Percentiles rank a stretch among this genome's conserved stretches.
Evolutionary conservation across 2,329 filamentous ascomycete genomes (phyloP).

Genomic region (Dothidotthia symphoricarpi): DNA sequence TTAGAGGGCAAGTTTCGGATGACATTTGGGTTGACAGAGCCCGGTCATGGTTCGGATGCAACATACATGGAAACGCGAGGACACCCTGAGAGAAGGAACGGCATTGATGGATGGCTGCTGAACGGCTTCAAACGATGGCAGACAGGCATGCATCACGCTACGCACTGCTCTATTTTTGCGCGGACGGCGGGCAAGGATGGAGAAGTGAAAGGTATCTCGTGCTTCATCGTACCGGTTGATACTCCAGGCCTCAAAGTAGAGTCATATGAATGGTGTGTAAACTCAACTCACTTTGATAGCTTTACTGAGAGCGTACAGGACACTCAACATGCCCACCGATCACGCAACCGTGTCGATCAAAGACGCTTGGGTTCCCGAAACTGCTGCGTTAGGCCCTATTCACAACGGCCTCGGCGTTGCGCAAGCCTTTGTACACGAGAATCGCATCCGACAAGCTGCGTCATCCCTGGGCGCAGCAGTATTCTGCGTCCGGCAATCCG

Average conservation of each 20-base stretch:
- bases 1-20: constrained; percentile 55
- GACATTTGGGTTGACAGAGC: constrained; percentile 63
- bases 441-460: constrained; percentile 64
- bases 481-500: constrained; percentile 59
- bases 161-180: constrained; percentile 62
- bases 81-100: constrained; percentile 45
- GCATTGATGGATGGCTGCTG: constrained; percentile 52
- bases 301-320: constrained; percentile 41
- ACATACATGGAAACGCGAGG: constrained; percentile 61
- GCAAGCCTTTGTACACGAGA: constrained; percentile 66
- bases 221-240: constrained; percentile 57
- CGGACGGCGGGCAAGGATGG: constrained; percentile 56
- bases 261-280: constrained; percentile 56
- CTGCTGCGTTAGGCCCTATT: constrained; percentile 53
- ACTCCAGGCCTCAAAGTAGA: constrained; percentile 55
- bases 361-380: constrained; percentile 57
- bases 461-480: constrained; percentile 59
- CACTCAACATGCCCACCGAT: constrained; percentile 66
- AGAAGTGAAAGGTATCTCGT: constrained; percentile 57
- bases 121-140: constrained; percentile 65
- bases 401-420: constrained; percentile 59
- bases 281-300: not conserved
- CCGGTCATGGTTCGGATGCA: constrained; percentile 61
- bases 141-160: constrained; percentile 61
- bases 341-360: constrained; percentile 60